Evolutionary conservation across 495 filamentous ascomycete species (phyloP).

Genomic region (Podospora australis): DNA sequence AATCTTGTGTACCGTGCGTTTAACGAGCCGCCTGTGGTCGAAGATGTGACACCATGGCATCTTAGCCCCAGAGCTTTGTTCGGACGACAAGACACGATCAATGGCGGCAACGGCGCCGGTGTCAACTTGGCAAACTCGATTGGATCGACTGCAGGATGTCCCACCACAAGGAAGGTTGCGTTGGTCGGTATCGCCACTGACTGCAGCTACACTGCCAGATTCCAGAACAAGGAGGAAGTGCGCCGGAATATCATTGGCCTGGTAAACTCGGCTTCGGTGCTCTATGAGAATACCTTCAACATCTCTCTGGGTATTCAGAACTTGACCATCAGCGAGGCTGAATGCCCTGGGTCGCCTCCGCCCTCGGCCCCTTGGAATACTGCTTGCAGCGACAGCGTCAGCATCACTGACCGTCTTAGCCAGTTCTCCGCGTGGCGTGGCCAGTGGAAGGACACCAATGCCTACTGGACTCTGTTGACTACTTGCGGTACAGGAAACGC

Average conservation of each 20-base stretch:
- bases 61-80: conserved; percentile 31
- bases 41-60: conserved; percentile 19
- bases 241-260: conserved; percentile 69
- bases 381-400: conserved; percentile 52
- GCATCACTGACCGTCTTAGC: conserved; percentile 75
- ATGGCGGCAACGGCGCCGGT: conserved; percentile 71
- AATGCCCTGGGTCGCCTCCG: conserved; percentile 61
- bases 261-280: conserved; percentile 77
- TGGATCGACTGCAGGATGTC: conserved; percentile 75
- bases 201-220: conserved; percentile 72
- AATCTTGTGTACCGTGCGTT: conserved; percentile 55
- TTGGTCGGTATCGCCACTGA: conserved; percentile 89
- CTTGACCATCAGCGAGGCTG: conserved; percentile 61
- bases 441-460: conserved; percentile 61
- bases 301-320: conserved; percentile 86
- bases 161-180: conserved; percentile 79
- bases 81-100: conserved; percentile 44
- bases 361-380: conserved; percentile 73
- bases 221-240: conserved; percentile 54
- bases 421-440: conserved; percentile 87
- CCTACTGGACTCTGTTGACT: conserved; percentile 90
- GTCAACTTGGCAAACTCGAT: conserved; percentile 80
- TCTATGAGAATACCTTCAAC: conserved; percentile 90
- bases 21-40: conserved; percentile 19
- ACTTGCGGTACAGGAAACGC: conserved; percentile 79